These are phyloP conservation scores for Blumeriella jaapii DNA, from an alignment of 2,329 filamentous ascomycete genomes.

Conservation along the genomic window DNA sequence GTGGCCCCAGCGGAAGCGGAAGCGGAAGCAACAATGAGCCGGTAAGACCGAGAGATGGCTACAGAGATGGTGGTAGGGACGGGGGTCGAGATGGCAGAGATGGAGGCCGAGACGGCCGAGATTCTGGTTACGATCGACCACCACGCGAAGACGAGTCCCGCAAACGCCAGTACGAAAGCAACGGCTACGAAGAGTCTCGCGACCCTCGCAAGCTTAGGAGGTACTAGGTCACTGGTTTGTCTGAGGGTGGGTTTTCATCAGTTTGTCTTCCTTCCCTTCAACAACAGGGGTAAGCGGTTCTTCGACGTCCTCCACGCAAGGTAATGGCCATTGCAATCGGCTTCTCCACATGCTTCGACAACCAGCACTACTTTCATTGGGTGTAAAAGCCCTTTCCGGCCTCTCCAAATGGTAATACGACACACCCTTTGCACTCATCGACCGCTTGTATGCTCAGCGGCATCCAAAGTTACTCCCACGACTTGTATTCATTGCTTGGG, in stretches of 20 bases:
- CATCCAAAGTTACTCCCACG: slow-evolving; percentile 4
- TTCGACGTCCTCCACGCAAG: slow-evolving; percentile 24
- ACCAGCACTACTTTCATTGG: slow-evolving; percentile 1
- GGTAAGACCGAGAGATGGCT: slow-evolving; percentile 44
- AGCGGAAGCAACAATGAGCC: slow-evolving; percentile 74
- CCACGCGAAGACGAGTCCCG: slow-evolving; percentile 41
- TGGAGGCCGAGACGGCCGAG: slow-evolving; percentile 33
- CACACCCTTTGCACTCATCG: neutral
- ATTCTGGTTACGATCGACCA: slow-evolving; percentile 40
- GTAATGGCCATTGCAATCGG: slow-evolving; percentile 23
- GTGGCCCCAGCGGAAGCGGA: too few relatives aligned
- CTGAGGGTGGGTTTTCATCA: slow-evolving; percentile 38
- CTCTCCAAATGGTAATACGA: slow-evolving; percentile 16
- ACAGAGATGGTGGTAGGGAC: slow-evolving; percentile 18
- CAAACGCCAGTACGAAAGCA: slow-evolving; percentile 44
- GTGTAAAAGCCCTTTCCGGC: slow-evolving; percentile 4
- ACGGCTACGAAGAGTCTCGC: slow-evolving; percentile 59
- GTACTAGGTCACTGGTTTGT: slow-evolving; percentile 39
- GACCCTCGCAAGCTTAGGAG: slow-evolving; percentile 57
- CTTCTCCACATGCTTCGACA: slow-evolving; percentile 11
- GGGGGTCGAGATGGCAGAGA: slow-evolving; percentile 23
- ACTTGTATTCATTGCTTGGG: slow-evolving; percentile 12
- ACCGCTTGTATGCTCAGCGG: neutral
- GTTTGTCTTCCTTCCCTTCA: slow-evolving; percentile 29
- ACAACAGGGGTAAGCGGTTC: slow-evolving; percentile 29